phyloP scores from a whole-genome alignment of 805 yeast species.

The Schizosaccharomyces japonicus region DNA sequence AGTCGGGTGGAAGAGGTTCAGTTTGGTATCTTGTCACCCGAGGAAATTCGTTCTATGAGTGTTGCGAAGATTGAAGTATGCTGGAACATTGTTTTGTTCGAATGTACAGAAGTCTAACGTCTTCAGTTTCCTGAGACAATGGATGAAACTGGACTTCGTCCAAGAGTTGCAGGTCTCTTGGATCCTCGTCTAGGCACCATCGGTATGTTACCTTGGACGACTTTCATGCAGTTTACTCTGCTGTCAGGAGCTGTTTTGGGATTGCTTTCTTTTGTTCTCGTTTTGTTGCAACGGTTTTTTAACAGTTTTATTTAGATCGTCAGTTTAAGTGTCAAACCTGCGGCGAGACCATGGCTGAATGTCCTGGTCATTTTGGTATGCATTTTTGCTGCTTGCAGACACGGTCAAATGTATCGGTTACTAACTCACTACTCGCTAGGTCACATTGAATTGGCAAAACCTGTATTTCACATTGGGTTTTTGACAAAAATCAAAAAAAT shows the following conservation, averaged over 20 bases:
- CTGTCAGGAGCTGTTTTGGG: no score
- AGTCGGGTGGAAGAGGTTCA: conserved; percentile 31
- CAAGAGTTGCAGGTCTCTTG: conserved; percentile 88
- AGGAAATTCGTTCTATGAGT: conserved; percentile 89
- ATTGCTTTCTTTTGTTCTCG: no score
- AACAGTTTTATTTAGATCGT: conserved; percentile 23
- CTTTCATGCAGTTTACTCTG: no score
- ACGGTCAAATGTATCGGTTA: not conserved
- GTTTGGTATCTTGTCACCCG: conserved; percentile 93
- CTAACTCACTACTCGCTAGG: conserved; percentile 18
- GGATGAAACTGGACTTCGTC: conserved; percentile 88
- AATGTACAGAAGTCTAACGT: not conserved
- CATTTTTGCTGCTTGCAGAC: not conserved
- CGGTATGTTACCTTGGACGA: conserved; percentile 16
- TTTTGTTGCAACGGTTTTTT: no score
- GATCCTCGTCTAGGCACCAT: conserved; percentile 94
- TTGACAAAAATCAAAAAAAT: conserved; percentile 81
- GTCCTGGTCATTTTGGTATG: conserved; percentile 85
- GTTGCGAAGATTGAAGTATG: conserved; percentile 70
- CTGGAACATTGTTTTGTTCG: not conserved
- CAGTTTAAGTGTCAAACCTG: conserved; percentile 96
- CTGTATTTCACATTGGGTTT: conserved; percentile 89
- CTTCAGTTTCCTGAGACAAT: conserved; percentile 77
- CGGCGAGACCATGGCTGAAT: conserved; percentile 96
- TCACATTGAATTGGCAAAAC: conserved; percentile 92